A percentile compares a stretch with the other conserved stretches of the same genome.
Evolutionary conservation across 2,329 filamentous ascomycete species (phyloP).

Genomic region (Cercospora canescens): DNA sequence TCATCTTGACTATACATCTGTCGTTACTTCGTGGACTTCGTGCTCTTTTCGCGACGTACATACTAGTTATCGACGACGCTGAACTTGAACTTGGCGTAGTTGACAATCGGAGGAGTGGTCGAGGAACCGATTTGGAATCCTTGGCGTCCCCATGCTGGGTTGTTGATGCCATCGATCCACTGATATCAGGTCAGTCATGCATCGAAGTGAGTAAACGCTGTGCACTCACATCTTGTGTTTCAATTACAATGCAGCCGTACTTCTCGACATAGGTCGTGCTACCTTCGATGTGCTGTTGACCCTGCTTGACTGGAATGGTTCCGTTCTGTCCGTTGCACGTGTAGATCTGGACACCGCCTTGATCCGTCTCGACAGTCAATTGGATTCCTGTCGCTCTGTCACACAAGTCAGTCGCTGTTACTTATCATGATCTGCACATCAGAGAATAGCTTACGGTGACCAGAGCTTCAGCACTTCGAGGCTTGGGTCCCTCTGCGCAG

Average conservation of each 20-base stretch:
- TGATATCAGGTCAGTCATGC: not conserved
- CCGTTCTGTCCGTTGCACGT: constrained; percentile 35
- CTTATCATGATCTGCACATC: not conserved
- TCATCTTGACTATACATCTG: not conserved
- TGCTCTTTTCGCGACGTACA: not conserved
- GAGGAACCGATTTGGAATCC: constrained; percentile 48
- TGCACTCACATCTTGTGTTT: constrained; percentile 45
- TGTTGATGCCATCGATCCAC: constrained; percentile 93
- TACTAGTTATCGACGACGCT: constrained; percentile 12
- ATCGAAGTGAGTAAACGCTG: not conserved
- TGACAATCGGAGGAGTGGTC: constrained; percentile 23
- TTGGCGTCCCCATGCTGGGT: constrained; percentile 79
- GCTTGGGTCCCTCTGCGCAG: constrained; percentile 25
- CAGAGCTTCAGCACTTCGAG: constrained; percentile 30
- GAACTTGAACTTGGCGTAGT: constrained; percentile 27
- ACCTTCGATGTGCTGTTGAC: constrained; percentile 31
- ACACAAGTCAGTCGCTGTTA: not conserved
- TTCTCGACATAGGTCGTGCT: constrained; percentile 41
- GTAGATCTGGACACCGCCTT: constrained; percentile 36
- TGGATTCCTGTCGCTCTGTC: constrained; percentile 30
- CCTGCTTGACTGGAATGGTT: constrained; percentile 33
- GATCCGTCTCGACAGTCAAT: constrained; percentile 32
- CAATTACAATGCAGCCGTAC: constrained; percentile 86
- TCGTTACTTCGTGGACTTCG: constrained; percentile 8
- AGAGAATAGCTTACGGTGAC: constrained; percentile 14